Evolutionary conservation across 306 rosid genomes (phyloP).

Genomic region (Trifolium pratense): DNA sequence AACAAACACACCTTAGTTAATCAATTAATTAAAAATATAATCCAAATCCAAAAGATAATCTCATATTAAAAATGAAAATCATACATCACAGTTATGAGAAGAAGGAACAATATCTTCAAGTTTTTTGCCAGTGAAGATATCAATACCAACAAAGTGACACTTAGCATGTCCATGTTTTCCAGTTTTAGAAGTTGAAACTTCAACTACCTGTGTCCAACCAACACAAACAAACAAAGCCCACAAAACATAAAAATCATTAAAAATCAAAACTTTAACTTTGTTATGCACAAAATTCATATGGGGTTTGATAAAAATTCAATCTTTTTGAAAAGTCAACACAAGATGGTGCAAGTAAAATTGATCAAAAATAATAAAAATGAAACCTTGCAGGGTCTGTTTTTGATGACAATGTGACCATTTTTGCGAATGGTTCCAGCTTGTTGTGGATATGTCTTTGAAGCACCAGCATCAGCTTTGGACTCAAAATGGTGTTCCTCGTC

Average conservation of each 20-base stretch:
- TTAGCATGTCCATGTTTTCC: slow-evolving; percentile 99
- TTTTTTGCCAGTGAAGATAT: slow-evolving; percentile 90
- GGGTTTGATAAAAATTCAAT: neutral
- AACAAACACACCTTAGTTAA: neutral
- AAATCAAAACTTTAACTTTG: slow-evolving; percentile 8
- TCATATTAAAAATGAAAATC: slow-evolving; percentile 22
- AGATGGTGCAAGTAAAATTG: neutral
- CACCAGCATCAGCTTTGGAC: slow-evolving; percentile 97
- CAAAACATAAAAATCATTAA: neutral
- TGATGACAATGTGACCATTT: slow-evolving; percentile 90
- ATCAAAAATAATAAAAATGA: neutral
- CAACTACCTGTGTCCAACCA: slow-evolving; percentile 78
- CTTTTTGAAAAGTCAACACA: neutral
- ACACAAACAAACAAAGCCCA: neutral
- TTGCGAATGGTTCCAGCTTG: slow-evolving; percentile 98
- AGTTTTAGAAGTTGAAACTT: slow-evolving; percentile 95
- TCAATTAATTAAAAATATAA: neutral
- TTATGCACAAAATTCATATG: neutral
- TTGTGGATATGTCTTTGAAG: slow-evolving; percentile 94
- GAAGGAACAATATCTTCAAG: slow-evolving; percentile 99
- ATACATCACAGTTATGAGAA: slow-evolving; percentile 96
- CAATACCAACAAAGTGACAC: slow-evolving; percentile 96
- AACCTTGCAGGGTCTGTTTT: slow-evolving; percentile 96
- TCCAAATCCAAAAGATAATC: neutral
- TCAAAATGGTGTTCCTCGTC: slow-evolving; percentile 99